Base-by-base conservation (phyloP, 768 basidiomycete species). In the Neoboletus brunneissimus region DNA sequence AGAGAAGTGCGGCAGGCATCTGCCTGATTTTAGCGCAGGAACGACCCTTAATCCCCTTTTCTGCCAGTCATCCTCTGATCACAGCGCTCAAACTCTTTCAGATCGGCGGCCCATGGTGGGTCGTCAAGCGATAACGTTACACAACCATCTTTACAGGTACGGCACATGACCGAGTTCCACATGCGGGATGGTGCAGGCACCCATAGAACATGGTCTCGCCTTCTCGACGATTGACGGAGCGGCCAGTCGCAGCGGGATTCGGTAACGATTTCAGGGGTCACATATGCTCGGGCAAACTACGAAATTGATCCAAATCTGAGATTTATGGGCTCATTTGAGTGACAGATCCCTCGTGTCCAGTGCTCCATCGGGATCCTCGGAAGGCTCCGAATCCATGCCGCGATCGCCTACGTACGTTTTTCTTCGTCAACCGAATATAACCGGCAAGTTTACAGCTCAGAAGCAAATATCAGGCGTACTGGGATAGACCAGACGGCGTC, bases 231-330 rank as follows among this genome's bases (percentile, higher is more conserved):
- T 60, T 55, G 40, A 51, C 31, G 56, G 51, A 45, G 54, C 44
- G 53, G 44, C 16, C 38, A 47, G 22, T 48, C 34, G 34, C 32
- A 45, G 48, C 48, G 48, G 57, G 34, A 54, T 25, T 53, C 54
- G 62, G 54, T 57, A 67, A 59, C 22, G 23, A 47, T 41, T 25
- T 62, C 65, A 65, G 62, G 66, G 65, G 65, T 53, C 54, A 50
- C 58, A 56, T 58, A 57, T 43, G 35, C 53, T 57, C 46, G 27
- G 47, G 41, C 51, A 46, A 32, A 45, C 32, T 43, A 48, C 52
- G 55, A 59, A 63, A 53, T 59, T 50, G 59, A 46, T 20, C 49
- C 43, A 38, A 67, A 70, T 71, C 71, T 72, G 48, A 72, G 67
- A 69, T 70, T 73, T 51, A 56, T 62, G 44, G 52, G 51, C 54